Percentiles rank a stretch among this genome's conserved stretches.
Evolutionary conservation across 176 grass and related monocot species (phyloP).

Genomic region (Canna indica): DNA sequence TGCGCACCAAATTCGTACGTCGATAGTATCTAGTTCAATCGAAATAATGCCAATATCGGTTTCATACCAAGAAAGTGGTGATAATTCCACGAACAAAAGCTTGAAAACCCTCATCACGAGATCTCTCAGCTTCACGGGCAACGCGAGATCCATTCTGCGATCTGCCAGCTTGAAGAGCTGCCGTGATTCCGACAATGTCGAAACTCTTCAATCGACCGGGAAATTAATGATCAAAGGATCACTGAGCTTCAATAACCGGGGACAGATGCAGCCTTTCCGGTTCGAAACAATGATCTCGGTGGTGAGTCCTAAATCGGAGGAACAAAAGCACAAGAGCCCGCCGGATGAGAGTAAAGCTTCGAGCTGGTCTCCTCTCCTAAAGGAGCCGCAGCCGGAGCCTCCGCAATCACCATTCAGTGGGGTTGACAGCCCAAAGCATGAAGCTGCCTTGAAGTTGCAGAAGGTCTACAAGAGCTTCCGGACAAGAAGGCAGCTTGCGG

Average conservation of each 20-base stretch:
- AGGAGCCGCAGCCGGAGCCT: too few species aligned
- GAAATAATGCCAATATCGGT: not conserved
- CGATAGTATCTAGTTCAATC: not conserved
- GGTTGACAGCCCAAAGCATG: slow-evolving; percentile 39
- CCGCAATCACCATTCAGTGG: slow-evolving; percentile 19
- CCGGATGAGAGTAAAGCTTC: not conserved
- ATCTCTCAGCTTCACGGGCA: slow-evolving; percentile 5
- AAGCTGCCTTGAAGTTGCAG: slow-evolving; percentile 62
- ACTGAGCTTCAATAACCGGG: slow-evolving; percentile 44
- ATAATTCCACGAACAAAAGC: not conserved
- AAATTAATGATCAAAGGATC: slow-evolving; percentile 38
- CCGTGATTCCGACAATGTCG: slow-evolving; percentile 10
- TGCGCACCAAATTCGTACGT: too few species aligned
- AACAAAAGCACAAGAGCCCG: slow-evolving; percentile 16
- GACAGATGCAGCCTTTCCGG: slow-evolving; percentile 29
- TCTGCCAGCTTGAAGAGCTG: slow-evolving; percentile 40
- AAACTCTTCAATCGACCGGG: slow-evolving; percentile 16
- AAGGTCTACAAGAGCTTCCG: slow-evolving; percentile 90
- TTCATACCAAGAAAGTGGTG: not conserved
- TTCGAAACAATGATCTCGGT: slow-evolving; percentile 30
- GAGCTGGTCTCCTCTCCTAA: slow-evolving; percentile 30
- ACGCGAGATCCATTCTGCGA: slow-evolving; percentile 19
- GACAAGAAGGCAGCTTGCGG: slow-evolving; percentile 77
- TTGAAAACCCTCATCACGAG: not conserved
- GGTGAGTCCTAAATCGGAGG: slow-evolving; percentile 32